Evolutionary conservation across 441 rosid genomes (phyloP), one percentile per base, ranked within the genome.

Genomic region (Capsella rubella): DNA sequence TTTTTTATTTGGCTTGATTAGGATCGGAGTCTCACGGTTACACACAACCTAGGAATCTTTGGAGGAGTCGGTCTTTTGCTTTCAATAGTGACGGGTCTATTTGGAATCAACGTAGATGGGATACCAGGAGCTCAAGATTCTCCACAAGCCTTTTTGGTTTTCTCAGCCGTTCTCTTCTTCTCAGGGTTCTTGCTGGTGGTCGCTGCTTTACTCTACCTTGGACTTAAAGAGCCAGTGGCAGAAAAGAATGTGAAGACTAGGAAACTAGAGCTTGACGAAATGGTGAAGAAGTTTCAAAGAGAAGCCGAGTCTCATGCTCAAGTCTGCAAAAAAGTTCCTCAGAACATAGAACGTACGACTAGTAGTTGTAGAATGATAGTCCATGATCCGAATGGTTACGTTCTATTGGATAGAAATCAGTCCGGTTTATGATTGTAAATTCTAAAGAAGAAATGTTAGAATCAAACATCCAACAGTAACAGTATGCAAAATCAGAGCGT

Each of bases 281-380:
- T 88, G 67, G 90, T 86, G 0, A 81, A 72, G 64, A 80, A 76
- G 78, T 88, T 85, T 77, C 86, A 88, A 79, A 74, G 66, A 53
- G 88, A 88, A 73, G 90, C 93, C 27, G 86, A 86, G 43, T 82
- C 88, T 55, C 93, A 86, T 7, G 88, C 84, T 56, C 87, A 85
- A 37, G 82, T 88, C 51, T 71, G 79, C 13, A 76, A 80, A 69
- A 81, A 66, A 32, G 64, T 82, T 60, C 75, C 79, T 40, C 79
- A 66, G 49, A 76, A 74, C 11, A 78, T 69, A n/a, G 82, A 76
- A 56, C 78, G 80, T 34, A 78, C 87, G 15, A 35, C 75, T 57
- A 74, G 63, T 15, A 67, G 65, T 21, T 67, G 81, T 75, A 58
- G 71, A 58, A 32, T 72, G 42, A 43, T 74, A 21, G 81, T 81